Conservation (phyloP, 1,284 basidiomycete genomes). For the Microbotryum scabiosae region DNA sequence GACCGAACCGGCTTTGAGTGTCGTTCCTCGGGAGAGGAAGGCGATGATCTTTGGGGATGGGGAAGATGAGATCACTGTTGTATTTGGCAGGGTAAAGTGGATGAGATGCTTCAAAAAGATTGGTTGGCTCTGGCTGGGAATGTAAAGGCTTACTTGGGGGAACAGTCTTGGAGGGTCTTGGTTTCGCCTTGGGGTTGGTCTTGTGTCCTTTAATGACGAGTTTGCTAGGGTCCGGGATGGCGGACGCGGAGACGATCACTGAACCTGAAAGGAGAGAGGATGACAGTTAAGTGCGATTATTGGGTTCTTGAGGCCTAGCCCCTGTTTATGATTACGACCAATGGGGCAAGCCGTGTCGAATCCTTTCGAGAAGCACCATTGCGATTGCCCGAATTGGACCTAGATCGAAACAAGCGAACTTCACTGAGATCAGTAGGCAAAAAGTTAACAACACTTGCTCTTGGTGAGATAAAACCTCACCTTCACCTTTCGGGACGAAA, state of each 20-base stretch:
- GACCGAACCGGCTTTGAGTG: constrained; percentile 29
- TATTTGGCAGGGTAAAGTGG: too few relatives aligned
- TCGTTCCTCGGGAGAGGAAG: constrained; percentile 34
- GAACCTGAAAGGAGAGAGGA: constrained; percentile 11
- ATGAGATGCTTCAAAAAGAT: too few relatives aligned
- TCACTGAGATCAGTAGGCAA: background rate
- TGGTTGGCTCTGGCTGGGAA: too few relatives aligned
- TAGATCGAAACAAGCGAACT: background rate
- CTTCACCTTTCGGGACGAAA: constrained; percentile 38
- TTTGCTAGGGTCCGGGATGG: constrained; percentile 31
- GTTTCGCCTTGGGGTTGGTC: constrained; percentile 30
- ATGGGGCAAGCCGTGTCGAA: constrained; percentile 45
- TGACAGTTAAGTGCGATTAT: too few relatives aligned
- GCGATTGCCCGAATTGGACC: constrained; percentile 34
- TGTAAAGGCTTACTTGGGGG: constrained; percentile 35
- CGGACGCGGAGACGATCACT: constrained; percentile 17
- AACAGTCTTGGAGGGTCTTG: constrained; percentile 39
- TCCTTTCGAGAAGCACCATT: constrained; percentile 41
- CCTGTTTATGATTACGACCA: too few relatives aligned
- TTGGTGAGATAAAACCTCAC: constrained; percentile 30
- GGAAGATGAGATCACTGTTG: constrained; percentile 42
- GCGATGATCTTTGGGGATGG: constrained; percentile 43
- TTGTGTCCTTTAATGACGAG: constrained; percentile 37
- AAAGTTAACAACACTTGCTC: background rate
- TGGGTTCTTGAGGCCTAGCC: too few relatives aligned